Base-by-base conservation (phyloP, 2,329 filamentous ascomycete species). In the Lecanicillium sp. region DNA sequence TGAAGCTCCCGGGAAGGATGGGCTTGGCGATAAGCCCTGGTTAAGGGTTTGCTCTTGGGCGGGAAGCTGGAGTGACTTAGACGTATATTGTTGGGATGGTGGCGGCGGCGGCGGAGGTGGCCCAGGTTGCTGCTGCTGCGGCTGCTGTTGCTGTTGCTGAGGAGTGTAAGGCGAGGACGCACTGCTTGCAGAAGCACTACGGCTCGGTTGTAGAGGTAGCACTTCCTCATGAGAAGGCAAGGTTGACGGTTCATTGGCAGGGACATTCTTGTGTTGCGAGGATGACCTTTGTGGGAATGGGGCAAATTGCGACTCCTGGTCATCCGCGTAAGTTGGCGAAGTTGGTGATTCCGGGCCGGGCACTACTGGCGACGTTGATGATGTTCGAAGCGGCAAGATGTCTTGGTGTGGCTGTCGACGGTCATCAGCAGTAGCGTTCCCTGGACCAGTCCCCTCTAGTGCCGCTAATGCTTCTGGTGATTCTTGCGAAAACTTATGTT, bases 1-100 rank as follows among this genome's bases (percentile, higher is more conserved):
- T 41, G 69, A 77, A 40, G 79, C 80, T 11, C 83, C 83, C 17
- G 84, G 80, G 3, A 90, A 62, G 19, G 78, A 78, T 4, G 83
- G 77, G 18, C 47, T 56, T 12, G 57, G 50, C 4, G 54, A 46
- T 10, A 56, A 42, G 19, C 51, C 53, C n/a, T 59, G 55, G 28
- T 42, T 54, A 15, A 56, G 32, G 3, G 54, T 38, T 27, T 51
- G 44, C 33, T 40, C 37, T 37, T 52, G 42, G 37, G 44, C n/a
- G 22, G 42, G 17, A 22, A 53, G 43, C 18, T 42, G 36, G 8
- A 50, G 42, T 7, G 37, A 33, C 9, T 52, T 50, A 15, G 56
- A 50, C 17, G 48, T 53, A 35, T 55, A 47, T 25, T 57, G 41
- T 33, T 33, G 30, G 33, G 2, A 38, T 13, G 17, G 25, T 15